Base-by-base conservation (phyloP, 2,329 filamentous ascomycete species). In the Ophiostoma angusticollis region DNA sequence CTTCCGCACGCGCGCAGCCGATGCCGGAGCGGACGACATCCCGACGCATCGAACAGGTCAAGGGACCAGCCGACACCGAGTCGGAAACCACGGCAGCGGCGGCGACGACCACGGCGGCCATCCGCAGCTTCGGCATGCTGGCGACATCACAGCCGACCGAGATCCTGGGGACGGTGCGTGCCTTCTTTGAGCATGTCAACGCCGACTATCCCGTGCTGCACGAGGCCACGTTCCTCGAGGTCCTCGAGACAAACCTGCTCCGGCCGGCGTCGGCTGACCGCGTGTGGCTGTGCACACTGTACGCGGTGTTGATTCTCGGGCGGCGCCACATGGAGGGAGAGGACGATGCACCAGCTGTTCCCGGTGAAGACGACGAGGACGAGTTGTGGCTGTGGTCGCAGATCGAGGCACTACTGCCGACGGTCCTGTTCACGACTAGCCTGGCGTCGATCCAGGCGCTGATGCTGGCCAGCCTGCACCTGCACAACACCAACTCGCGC, bases 401-500 rank as follows among this genome's bases (percentile, higher is more conserved):
- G 19, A 56, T 60, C 7, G 59, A 62, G 44, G 52, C 53, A 6
- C 51, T 63, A 3, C 52, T 64, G 9, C 58, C 61, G 0, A 58
- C 57, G 6, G 59, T 63, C 17, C 53, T 62, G 36, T 63, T 63
- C 46, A 61, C 59, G 2, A 61, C 60, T 3, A 61, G 56, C 48
- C 46, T 62, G 22, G 49, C 50, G 27, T 56, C 61, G 0, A 55
- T 64, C 9, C 60, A 63, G 47, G 58, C 60, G 5, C 49, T 64
- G 34, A 49, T 63, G 48, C 53, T 64, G 5, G 56, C 58, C 9
- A 57, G 59, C 5, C 45, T 62, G 5, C 60, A 63, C 40, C 56
- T 64, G 9, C 60, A 64, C 49, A 63, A 63, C 47, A 62, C 59
- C 3, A 62, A 60, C 49, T 58, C 61, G 42, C 54, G 59, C 16